A percentile compares a stretch with the other conserved stretches of the same genome.
phyloP scores from a whole-genome alignment of 306 rosid species.

The Quercus bicolor region DNA sequence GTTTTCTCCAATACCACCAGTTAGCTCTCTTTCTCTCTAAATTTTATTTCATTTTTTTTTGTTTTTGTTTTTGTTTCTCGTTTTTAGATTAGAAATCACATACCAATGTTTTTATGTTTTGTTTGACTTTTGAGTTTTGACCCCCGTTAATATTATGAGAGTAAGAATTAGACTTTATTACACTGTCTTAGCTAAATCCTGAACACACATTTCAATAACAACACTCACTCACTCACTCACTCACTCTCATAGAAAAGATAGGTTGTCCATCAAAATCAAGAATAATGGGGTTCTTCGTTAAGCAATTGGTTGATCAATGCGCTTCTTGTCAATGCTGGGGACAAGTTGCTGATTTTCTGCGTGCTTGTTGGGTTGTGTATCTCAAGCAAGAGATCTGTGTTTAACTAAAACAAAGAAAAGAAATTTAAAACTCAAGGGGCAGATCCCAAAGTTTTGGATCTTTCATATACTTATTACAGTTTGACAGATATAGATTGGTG shows the following conservation, averaged over 20 bases:
- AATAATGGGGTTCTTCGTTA: background rate
- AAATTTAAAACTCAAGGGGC: background rate
- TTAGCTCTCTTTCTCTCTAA: conserved; percentile 17
- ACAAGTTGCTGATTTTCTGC: background rate
- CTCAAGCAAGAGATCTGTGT: background rate
- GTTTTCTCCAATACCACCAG: conserved; percentile 74
- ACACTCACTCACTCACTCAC: background rate
- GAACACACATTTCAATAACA: background rate
- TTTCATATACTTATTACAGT: background rate
- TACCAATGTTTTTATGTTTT: no score
- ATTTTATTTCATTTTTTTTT: background rate
- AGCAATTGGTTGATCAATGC: background rate
- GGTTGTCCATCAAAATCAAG: background rate
- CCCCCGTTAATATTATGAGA: background rate
- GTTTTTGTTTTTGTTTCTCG: background rate
- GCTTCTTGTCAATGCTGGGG: background rate
- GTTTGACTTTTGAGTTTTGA: background rate
- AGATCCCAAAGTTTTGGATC: background rate
- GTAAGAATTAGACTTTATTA: background rate
- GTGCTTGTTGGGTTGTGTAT: background rate
- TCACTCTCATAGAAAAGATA: background rate
- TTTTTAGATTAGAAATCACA: no score
- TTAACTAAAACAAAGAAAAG: background rate
- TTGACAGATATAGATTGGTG: background rate
- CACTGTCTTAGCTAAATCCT: background rate